Conservation (phyloP, 2,329 filamentous ascomycete genomes). For the Cladobotryum protrusum region DNA sequence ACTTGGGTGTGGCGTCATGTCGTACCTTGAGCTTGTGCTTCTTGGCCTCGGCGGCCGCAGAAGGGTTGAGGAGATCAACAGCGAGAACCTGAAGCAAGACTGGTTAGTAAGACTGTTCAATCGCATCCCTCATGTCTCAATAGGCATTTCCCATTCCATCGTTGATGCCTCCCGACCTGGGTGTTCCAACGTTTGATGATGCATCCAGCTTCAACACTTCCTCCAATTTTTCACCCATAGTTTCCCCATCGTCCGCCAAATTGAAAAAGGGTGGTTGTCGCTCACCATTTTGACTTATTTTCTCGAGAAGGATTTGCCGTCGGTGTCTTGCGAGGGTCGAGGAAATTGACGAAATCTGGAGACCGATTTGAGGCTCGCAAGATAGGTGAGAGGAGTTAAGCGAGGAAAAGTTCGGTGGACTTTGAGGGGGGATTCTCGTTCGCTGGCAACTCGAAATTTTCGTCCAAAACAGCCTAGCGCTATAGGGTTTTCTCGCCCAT, state of each 20-base stretch:
- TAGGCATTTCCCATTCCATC: background rate
- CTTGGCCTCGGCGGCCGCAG: conserved; percentile 93
- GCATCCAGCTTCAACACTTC: conserved; percentile 16
- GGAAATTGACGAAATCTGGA: conserved; percentile 49
- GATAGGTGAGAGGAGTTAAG: conserved; percentile 40
- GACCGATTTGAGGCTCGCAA: conserved; percentile 50
- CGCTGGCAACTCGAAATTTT: conserved; percentile 34
- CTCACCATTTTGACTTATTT: conserved; percentile 67
- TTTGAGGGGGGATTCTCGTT: conserved; percentile 27
- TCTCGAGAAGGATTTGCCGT: conserved; percentile 35
- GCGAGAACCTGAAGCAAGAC: conserved; percentile 79
- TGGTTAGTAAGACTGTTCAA: conserved; percentile 38
- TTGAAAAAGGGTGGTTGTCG: conserved; percentile 21
- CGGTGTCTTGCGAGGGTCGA: conserved; percentile 41
- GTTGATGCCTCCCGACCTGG: conserved; percentile 15
- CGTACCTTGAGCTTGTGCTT: conserved; percentile 99
- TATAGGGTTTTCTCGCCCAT: conserved; percentile 33
- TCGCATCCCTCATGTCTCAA: background rate
- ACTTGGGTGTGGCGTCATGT: conserved; percentile 13
- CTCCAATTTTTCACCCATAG: conserved; percentile 16
- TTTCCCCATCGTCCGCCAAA: conserved; percentile 11
- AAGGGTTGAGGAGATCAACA: conserved; percentile 99
- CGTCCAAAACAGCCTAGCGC: conserved; percentile 30
- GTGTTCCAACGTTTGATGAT: conserved; percentile 10
- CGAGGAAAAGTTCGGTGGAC: conserved; percentile 45